Evolutionary conservation across 2,329 filamentous ascomycete species (phyloP), one percentile per base, ranked within the genome.

Genomic region (Claviceps fusiformis): DNA sequence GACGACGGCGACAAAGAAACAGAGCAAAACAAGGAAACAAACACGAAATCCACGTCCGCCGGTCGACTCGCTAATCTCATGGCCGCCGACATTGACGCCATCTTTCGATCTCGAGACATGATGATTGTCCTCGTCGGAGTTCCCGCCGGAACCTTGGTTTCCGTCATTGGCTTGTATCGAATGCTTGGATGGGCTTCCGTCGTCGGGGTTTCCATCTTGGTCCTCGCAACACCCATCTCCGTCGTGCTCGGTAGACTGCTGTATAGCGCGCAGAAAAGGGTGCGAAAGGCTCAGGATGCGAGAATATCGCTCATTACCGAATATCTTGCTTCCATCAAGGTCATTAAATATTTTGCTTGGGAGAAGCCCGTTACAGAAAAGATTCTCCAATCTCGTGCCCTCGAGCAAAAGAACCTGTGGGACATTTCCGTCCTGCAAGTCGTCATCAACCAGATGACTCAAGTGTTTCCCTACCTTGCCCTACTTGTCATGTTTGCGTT

Each of bases 331-430:
- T 80, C 79, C 8, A 81, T 82, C 55, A 73, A 76, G 11, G 77
- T 76, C 17, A 75, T 82, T 65, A 82, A 82, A 61, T 82, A 81
- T 59, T 81, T 82, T 63, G 76, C 76, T 2, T 82, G 79, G 80
- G 79, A 82, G 61, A 70, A 73, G 19, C 71, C 75, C 37, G 74
- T 79, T 58, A 71, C 74, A 11, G 68, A 73, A n/a, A 74, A 72
- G 52, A 75, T 82, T 55, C 71, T 77, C 35, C 66, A 71, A 5
- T 71, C 77, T 11, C 75, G 80, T 2, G 62, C 67, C 15, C 66
- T 70, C 2, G 80, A 82, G 61, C 79, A 81, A 58, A 74, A 73
- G 46, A 72, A 74, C 43, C 70, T 81, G 27, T 82, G 80, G 79
- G 68, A 64, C 7, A 70, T 79, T 27, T 75, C 75, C 7, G 63